Evolutionary conservation across 495 filamentous ascomycete genomes (phyloP), one percentile per base, ranked within the genome.

Genomic region (Podospora fimiseda): DNA sequence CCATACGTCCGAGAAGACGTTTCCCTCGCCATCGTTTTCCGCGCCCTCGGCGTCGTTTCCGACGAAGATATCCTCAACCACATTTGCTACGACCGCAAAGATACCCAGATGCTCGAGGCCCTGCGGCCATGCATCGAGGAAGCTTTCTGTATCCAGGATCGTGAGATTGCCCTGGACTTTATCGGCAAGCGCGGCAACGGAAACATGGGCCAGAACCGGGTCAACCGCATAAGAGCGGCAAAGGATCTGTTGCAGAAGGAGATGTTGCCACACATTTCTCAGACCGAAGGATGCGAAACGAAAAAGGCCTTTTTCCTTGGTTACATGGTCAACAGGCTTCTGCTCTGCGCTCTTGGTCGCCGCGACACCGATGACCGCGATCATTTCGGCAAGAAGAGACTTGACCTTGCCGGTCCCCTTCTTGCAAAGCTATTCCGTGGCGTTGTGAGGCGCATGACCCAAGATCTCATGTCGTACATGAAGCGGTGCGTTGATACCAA

Each of bases 61-160:
- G 93, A 99, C 61, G 90, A 96, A 66, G 94, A 99, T 66, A 97
- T 99, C 50, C 77, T 97, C 13, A 95, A 96, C 60, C 89, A 96
- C 64, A 93, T 97, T 59, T 95, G 91, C 68, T 97, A 95, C 68
- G 91, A 96, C 64, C 82, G 87, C 15, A 92, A 85, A 61, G 93
- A 99, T 69, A 95, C 84, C 9, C 88, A 91, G 55, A 96, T 99
- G 92, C 75, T 99, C 27, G 94, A 99, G 70, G 90, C 95, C 80
- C 74, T 97, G 57, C 92, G 94, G 62, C 92, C 93, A 0, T 96
- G 88, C 76, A 88, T 97, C 57, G 92, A 96, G 65, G 93, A 99
- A 68, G 89, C 89, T 8, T 91, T 94, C 61, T 86, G 90, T 50
- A 95, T 97, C 53, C 93, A 98, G 62, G 90, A 96, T 61, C 87